Evolutionary conservation across 2,329 filamentous ascomycete genomes (phyloP).

Genomic region (Colletotrichum aenigma): DNA sequence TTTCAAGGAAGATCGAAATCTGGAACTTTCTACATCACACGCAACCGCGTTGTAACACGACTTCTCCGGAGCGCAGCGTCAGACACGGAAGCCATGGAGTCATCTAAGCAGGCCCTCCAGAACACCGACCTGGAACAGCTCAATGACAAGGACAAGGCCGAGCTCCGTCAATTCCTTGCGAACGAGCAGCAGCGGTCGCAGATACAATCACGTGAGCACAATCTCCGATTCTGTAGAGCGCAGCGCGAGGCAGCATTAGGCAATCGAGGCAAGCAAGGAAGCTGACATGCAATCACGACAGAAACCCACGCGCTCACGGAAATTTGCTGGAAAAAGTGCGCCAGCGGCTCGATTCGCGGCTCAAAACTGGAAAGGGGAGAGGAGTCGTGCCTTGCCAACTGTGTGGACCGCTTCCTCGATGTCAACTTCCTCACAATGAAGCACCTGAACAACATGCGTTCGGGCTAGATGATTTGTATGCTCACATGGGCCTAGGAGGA

Average conservation of each 20-base stretch:
- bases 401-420: conserved; percentile 93
- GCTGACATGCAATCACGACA: conserved; percentile 27
- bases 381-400: conserved; percentile 86
- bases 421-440: conserved; percentile 83
- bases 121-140: conserved; percentile 75
- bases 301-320: conserved; percentile 65
- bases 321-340: conserved; percentile 94
- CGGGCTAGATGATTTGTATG: neutral
- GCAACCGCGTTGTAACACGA: neutral
- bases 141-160: conserved; percentile 80
- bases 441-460: conserved; percentile 72
- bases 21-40: neutral
- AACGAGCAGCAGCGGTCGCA: conserved; percentile 87
- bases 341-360: conserved; percentile 74
- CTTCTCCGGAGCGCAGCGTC: neutral
- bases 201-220: conserved; percentile 60
- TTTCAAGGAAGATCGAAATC: neutral
- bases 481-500: neutral
- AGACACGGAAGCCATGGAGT: conserved; percentile 32
- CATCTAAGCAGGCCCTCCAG: conserved; percentile 43
- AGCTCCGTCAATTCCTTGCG: conserved; percentile 84
- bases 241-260: neutral
- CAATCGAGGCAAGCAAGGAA: neutral
- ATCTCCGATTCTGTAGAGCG: neutral
- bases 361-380: conserved; percentile 78